A percentile compares a stretch with the other conserved stretches of the same genome.
Evolutionary conservation across 129 eudicot genomes (phyloP).

Genomic region (Erigeron canadensis): DNA sequence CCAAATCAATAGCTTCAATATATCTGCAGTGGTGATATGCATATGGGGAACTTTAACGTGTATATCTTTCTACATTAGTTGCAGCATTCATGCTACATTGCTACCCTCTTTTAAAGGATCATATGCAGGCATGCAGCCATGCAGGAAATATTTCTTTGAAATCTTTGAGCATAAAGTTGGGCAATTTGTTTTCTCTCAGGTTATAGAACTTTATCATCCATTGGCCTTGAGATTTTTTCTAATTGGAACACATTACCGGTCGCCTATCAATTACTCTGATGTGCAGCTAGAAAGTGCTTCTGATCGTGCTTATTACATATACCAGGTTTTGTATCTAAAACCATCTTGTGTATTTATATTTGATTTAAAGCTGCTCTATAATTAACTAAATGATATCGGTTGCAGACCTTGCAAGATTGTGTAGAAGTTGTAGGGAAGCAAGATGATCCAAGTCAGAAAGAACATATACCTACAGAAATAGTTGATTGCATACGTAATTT

Average conservation of each 20-base stretch:
- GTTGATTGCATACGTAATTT: constrained; percentile 55
- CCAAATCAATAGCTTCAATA: neutral
- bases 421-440: constrained; percentile 48
- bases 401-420: constrained; percentile 86
- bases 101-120: neutral
- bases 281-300: constrained; percentile 85
- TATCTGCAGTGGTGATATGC: neutral
- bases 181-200: constrained; percentile 41
- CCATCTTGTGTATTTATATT: neutral
- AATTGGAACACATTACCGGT: constrained; percentile 88
- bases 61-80: neutral
- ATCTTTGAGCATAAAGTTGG: constrained; percentile 7
- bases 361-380: neutral
- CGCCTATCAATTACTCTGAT: constrained; percentile 91
- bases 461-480: constrained; percentile 49
- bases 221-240: constrained; percentile 89
- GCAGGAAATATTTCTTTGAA: neutral
- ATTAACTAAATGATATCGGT: constrained; percentile 23
- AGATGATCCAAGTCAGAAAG: constrained; percentile 35
- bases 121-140: neutral
- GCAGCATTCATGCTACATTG: neutral
- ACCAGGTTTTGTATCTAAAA: constrained; percentile 56
- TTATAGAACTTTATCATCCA: constrained; percentile 87
- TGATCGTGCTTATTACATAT: constrained; percentile 83
- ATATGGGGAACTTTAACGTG: neutral